These are phyloP conservation scores for Pythium phragmiticola DNA, from an alignment of 352 stramenopile species.

Conservation along the genomic window DNA sequence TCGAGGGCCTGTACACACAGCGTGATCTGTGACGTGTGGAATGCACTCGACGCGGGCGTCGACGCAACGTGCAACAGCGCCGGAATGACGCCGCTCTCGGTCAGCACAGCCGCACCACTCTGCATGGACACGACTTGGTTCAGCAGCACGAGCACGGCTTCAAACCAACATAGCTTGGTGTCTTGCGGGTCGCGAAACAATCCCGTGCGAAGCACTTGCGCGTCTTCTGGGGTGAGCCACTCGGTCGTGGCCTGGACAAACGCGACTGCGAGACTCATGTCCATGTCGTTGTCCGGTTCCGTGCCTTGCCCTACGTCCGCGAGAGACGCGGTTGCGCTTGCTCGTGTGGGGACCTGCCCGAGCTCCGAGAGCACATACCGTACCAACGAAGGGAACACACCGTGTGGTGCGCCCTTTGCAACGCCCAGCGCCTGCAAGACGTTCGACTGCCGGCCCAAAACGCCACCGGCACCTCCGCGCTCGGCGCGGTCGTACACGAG, in stretches of 20 bases:
- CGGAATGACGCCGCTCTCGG: slow-evolving; percentile 82
- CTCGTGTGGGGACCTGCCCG: slow-evolving; percentile 26
- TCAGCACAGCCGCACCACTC: slow-evolving; percentile 70
- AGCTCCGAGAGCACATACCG: slow-evolving; percentile 78
- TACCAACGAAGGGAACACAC: slow-evolving; percentile 80
- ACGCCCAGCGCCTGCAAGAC: slow-evolving; percentile 76
- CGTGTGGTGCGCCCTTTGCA: slow-evolving; percentile 73
- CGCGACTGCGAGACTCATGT: slow-evolving; percentile 85
- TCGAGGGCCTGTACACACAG: slow-evolving; percentile 82
- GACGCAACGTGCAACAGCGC: slow-evolving; percentile 77
- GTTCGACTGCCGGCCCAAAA: slow-evolving; percentile 78
- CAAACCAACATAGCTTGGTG: slow-evolving; percentile 72
- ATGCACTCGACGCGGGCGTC: slow-evolving; percentile 46
- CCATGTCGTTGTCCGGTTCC: slow-evolving; percentile 75
- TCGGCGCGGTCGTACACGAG: slow-evolving; percentile 77
- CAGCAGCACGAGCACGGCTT: slow-evolving; percentile 72
- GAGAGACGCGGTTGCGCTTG: not conserved
- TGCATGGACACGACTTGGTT: slow-evolving; percentile 76
- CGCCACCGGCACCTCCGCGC: slow-evolving; percentile 56
- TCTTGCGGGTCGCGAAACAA: slow-evolving; percentile 60
- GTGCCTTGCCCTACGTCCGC: slow-evolving; percentile 16
- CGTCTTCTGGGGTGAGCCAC: slow-evolving; percentile 62
- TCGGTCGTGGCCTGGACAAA: slow-evolving; percentile 88
- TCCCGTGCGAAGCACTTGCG: slow-evolving; percentile 46
- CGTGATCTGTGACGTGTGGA: slow-evolving; percentile 73